phyloP scores from a whole-genome alignment of 306 rosid genomes.

The Astragalus glycyphyllos region DNA sequence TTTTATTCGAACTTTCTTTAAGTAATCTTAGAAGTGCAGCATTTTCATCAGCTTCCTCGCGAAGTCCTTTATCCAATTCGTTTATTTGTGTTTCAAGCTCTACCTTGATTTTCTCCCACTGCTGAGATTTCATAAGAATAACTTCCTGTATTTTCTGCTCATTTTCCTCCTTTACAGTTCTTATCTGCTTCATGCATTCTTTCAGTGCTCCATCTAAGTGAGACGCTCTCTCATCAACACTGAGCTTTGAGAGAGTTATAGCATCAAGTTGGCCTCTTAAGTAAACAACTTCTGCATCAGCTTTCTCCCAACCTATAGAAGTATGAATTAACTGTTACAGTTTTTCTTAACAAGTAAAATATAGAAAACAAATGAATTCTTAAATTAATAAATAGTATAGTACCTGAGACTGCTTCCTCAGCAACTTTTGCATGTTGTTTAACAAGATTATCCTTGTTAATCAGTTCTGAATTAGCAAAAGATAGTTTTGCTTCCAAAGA shows the following conservation, averaged over 20 bases:
- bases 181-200: conserved; percentile 85
- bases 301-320: conserved; percentile 89
- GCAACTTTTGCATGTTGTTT: conserved; percentile 96
- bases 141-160: conserved; percentile 84
- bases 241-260: conserved; percentile 70
- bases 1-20: conserved; percentile 75
- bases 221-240: conserved; percentile 75
- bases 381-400: conserved; percentile 39
- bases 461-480: conserved; percentile 65
- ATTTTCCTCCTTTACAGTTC: conserved; percentile 79
- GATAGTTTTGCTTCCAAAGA: conserved; percentile 73
- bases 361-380: neutral
- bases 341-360: neutral
- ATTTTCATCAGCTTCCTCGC: conserved; percentile 63
- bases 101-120: conserved; percentile 73
- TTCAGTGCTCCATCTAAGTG: conserved; percentile 91
- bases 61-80: conserved; percentile 72
- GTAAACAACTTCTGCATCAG: conserved; percentile 87
- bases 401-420: conserved; percentile 97
- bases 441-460: conserved; percentile 70
- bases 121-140: conserved; percentile 64
- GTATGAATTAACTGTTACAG: conserved; percentile 1
- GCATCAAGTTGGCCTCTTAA: conserved; percentile 76
- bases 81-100: conserved; percentile 76
- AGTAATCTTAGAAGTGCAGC: conserved; percentile 75